A percentile compares a stretch with the other conserved stretches of the same genome.
Evolutionary conservation across 495 filamentous ascomycete species (phyloP).

Genomic region (Aspergillus coremiiformis): DNA sequence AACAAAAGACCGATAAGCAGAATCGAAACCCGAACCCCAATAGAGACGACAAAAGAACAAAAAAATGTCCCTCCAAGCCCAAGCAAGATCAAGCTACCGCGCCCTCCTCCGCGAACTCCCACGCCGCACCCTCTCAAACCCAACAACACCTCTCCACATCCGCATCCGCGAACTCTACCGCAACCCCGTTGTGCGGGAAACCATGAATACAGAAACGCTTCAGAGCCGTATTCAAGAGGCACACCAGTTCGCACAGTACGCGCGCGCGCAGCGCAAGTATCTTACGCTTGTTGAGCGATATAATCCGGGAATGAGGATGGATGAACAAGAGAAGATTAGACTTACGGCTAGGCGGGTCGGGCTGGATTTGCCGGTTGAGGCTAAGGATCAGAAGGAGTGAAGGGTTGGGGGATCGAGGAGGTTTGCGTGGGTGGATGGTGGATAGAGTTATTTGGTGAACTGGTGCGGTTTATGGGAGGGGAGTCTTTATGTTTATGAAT

Average conservation of each 20-base stretch:
- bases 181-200: neutral
- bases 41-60: conserved; percentile 7
- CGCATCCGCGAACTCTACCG: conserved; percentile 48
- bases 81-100: conserved; percentile 76
- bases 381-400: conserved; percentile 9
- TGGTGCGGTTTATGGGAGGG: neutral
- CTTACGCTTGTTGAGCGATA: conserved; percentile 76
- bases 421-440: neutral
- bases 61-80: conserved; percentile 27
- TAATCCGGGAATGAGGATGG: conserved; percentile 81
- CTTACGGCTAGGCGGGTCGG: conserved; percentile 83
- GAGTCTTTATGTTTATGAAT: neutral
- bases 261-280: conserved; percentile 76
- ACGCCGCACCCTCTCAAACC: conserved; percentile 47
- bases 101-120: conserved; percentile 87
- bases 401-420: neutral
- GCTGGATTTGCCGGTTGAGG: conserved; percentile 65
- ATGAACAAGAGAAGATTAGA: conserved; percentile 75
- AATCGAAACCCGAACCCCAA: no score
- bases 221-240: conserved; percentile 46
- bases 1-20: no score
- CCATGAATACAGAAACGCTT: conserved; percentile 6
- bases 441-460: neutral
- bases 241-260: conserved; percentile 71
- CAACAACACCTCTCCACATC: conserved; percentile 55